phyloP scores from a whole-genome alignment of 2,329 filamentous ascomycete genomes.

The Phaeophleospora eucalypticola region DNA sequence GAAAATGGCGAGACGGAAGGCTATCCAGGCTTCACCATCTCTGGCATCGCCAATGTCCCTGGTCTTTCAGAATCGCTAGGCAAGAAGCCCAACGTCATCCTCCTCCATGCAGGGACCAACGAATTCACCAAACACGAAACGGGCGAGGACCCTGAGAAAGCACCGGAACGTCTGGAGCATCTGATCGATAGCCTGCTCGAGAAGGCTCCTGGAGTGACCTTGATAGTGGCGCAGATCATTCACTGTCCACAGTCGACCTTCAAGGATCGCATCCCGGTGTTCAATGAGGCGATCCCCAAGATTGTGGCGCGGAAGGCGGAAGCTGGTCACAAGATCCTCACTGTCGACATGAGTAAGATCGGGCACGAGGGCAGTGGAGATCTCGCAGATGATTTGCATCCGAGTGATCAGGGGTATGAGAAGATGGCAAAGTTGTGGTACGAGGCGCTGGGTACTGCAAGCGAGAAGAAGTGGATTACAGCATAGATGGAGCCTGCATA shows the following conservation, averaged over 20 bases:
- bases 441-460: background rate
- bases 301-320: background rate
- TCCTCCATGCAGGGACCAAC: background rate
- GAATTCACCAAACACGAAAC: background rate
- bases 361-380: background rate
- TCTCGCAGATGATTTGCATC: background rate
- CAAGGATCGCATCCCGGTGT: background rate
- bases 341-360: background rate
- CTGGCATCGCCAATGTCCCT: slow-evolving; percentile 5
- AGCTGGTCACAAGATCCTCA: background rate
- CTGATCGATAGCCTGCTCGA: background rate
- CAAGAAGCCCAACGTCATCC: background rate
- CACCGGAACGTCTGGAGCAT: background rate
- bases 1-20: slow-evolving; percentile 10
- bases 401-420: background rate
- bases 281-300: background rate
- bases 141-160: background rate
- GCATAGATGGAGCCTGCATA: too few relatives aligned
- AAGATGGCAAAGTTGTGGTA: background rate
- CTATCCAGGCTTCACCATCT: slow-evolving; percentile 6
- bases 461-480: background rate
- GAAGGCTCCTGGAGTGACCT: background rate
- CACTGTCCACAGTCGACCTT: background rate
- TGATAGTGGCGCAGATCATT: background rate
- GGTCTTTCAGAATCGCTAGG: background rate